Percentiles rank a stretch among this genome's conserved stretches.
Evolutionary conservation across 2,329 filamentous ascomycete genomes (phyloP).

Genomic region (Paracorniculantispora psalliotae): DNA sequence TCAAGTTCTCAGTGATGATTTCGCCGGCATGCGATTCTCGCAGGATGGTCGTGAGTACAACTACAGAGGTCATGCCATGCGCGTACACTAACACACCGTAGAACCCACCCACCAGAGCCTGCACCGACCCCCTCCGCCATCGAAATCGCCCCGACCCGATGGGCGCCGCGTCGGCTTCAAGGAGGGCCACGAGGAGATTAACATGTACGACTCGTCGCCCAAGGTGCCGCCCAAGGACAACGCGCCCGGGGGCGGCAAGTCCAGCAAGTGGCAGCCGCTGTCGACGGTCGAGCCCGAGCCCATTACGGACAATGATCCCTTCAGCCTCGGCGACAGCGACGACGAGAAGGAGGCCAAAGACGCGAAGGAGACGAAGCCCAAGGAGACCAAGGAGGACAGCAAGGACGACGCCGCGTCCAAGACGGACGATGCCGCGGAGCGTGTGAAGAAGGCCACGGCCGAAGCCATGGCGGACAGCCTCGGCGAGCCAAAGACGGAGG

Average conservation of each 20-base stretch:
- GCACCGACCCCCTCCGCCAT: conserved; percentile 63
- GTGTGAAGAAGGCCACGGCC: conserved; percentile 60
- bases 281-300: conserved; percentile 76
- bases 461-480: conserved; percentile 56
- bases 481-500: conserved; percentile 35
- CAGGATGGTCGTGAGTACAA: conserved; percentile 54
- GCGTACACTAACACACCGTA: conserved; percentile 18
- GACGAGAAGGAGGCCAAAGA: conserved; percentile 68
- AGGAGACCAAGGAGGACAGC: conserved; percentile 48
- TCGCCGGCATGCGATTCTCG: conserved; percentile 63
- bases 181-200: conserved; percentile 70
- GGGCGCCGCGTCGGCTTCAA: conserved; percentile 54
- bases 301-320: conserved; percentile 87
- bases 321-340: conserved; percentile 92
- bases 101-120: conserved; percentile 56
- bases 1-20: conserved; percentile 83
- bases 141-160: conserved; percentile 47
- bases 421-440: conserved; percentile 51
- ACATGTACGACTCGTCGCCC: conserved; percentile 64
- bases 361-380: conserved; percentile 39
- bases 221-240: conserved; percentile 49
- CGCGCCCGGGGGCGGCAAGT: conserved; percentile 48
- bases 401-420: conserved; percentile 52
- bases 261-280: conserved; percentile 96
- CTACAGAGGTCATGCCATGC: not conserved